phyloP scores from a whole-genome alignment of 495 filamentous ascomycete species.

The Evansstolkia leycettana region DNA sequence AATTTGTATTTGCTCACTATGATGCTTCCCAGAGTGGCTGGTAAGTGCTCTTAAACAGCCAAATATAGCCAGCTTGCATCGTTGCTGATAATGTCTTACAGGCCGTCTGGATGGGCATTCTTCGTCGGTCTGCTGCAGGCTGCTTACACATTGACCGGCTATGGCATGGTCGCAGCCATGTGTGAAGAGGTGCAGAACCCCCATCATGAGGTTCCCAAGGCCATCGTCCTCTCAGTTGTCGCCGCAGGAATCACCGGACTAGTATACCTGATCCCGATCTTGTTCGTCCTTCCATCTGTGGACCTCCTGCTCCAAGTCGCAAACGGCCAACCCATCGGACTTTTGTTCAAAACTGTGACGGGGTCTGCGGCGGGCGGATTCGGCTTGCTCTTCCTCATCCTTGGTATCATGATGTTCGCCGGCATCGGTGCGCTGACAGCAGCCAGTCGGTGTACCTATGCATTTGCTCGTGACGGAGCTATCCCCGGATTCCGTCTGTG shows the following conservation, averaged over 20 bases:
- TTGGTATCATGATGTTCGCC: slow-evolving; percentile 64
- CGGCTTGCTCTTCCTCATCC: slow-evolving; percentile 57
- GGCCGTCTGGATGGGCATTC: slow-evolving; percentile 50
- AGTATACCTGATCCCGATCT: slow-evolving; percentile 51
- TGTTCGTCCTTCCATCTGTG: slow-evolving; percentile 51
- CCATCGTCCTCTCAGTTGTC: slow-evolving; percentile 58
- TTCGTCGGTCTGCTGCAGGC: slow-evolving; percentile 50
- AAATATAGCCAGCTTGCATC: neutral
- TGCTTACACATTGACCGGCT: slow-evolving; percentile 48
- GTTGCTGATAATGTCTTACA: neutral
- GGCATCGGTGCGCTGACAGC: slow-evolving; percentile 61
- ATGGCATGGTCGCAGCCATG: slow-evolving; percentile 46
- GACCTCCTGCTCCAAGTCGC: slow-evolving; percentile 42
- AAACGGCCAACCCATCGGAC: slow-evolving; percentile 37
- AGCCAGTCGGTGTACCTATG: slow-evolving; percentile 62
- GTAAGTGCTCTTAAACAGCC: slow-evolving; percentile 11
- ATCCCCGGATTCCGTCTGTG: slow-evolving; percentile 57
- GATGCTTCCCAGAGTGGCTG: slow-evolving; percentile 46
- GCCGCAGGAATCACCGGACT: slow-evolving; percentile 60
- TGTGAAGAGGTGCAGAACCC: slow-evolving; percentile 61
- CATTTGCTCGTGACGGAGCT: slow-evolving; percentile 54
- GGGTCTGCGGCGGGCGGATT: slow-evolving; percentile 47
- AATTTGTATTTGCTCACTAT: slow-evolving; percentile 51
- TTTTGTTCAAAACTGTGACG: slow-evolving; percentile 22
- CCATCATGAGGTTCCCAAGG: slow-evolving; percentile 51